Percentiles rank a stretch among this genome's conserved stretches.
Evolutionary conservation across 139 green algal species (phyloP).

Genomic region (Spirogloea muscicola): DNA sequence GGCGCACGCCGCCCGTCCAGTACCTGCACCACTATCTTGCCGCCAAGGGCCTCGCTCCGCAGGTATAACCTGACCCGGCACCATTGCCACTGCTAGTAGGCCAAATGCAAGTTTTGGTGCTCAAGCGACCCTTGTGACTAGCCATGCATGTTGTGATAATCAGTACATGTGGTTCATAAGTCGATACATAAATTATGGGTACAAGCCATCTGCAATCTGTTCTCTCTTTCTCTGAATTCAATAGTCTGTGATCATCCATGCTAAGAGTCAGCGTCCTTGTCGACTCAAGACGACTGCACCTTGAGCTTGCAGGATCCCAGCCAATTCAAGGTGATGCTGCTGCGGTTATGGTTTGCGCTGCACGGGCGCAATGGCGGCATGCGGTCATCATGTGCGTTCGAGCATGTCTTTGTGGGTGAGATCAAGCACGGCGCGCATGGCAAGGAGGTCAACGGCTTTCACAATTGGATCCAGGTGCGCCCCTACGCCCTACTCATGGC

Average conservation of each 20-base stretch:
- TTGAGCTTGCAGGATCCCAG: not conserved
- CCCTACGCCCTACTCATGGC: too few relatives aligned
- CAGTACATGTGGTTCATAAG: too few relatives aligned
- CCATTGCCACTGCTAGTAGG: not conserved
- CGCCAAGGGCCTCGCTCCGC: slow-evolving; percentile 14
- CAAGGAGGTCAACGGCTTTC: slow-evolving; percentile 56
- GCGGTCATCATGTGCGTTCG: slow-evolving; percentile 68
- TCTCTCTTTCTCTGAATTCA: too few relatives aligned
- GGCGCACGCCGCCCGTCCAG: slow-evolving; percentile 51
- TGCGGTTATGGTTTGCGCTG: slow-evolving; percentile 51
- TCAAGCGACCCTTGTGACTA: too few relatives aligned
- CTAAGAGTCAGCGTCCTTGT: too few relatives aligned
- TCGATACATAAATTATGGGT: too few relatives aligned
- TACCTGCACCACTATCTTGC: slow-evolving; percentile 55
- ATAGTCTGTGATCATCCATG: too few relatives aligned
- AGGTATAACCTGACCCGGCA: not conserved
- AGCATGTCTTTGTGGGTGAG: slow-evolving; percentile 77
- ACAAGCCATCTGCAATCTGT: too few relatives aligned
- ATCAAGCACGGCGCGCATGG: slow-evolving; percentile 33
- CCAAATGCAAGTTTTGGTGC: not conserved
- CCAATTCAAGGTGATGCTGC: slow-evolving; percentile 21
- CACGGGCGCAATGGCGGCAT: slow-evolving; percentile 44
- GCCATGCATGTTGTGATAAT: too few relatives aligned
- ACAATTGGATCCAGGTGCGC: slow-evolving; percentile 74
- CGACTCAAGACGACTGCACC: not conserved